Evolutionary conservation across 2,329 filamentous ascomycete genomes (phyloP).

Genomic region (Ceratocystis cubensis): DNA sequence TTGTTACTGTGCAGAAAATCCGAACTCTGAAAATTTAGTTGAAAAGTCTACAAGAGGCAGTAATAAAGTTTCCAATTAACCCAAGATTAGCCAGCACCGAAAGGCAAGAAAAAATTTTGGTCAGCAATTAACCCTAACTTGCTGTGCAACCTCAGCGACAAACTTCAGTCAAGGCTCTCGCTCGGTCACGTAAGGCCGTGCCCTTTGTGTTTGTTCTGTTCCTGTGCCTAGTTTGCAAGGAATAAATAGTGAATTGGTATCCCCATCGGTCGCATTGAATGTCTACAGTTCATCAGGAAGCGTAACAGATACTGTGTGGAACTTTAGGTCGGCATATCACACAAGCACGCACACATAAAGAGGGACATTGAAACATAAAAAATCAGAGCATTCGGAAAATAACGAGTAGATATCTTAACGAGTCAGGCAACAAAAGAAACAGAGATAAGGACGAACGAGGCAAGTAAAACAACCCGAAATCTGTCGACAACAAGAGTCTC

Average conservation of each 20-base stretch:
- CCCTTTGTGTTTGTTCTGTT: too few species aligned
- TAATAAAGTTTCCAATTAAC: slow-evolving; percentile 3
- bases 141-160: not conserved
- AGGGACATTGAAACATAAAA: not conserved
- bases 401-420: not conserved
- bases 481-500: not conserved
- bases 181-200: too few species aligned
- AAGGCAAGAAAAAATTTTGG: not conserved
- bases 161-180: not conserved
- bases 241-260: too few species aligned
- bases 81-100: slow-evolving; percentile 9
- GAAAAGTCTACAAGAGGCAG: not conserved
- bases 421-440: not conserved
- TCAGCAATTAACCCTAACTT: slow-evolving; percentile 2
- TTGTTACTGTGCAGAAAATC: not conserved
- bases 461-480: too few species aligned
- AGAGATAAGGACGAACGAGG: not conserved
- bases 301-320: too few species aligned
- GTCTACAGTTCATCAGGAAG: too few species aligned
- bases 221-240: too few species aligned
- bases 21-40: not conserved
- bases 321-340: not conserved
- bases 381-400: not conserved
- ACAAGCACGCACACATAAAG: not conserved
- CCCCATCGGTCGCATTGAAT: too few species aligned